Conservation (phyloP, 345 rosid species). For the Reutealis trisperma region DNA sequence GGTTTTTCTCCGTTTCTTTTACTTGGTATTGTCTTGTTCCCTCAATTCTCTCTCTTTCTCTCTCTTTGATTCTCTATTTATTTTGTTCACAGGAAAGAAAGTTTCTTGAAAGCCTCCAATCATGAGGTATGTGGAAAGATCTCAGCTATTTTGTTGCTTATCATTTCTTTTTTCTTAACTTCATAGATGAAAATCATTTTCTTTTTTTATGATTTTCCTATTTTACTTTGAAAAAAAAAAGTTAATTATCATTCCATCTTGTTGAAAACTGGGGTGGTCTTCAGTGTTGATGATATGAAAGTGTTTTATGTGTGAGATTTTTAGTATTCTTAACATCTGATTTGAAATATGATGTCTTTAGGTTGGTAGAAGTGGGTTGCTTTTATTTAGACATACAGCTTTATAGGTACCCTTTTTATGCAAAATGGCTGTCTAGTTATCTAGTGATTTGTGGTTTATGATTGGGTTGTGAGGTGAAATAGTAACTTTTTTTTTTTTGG, state of each 20-base stretch:
- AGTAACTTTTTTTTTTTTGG: no score
- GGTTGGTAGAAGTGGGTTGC: not conserved
- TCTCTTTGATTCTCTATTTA: not conserved
- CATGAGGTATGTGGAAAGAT: slow-evolving; percentile 10
- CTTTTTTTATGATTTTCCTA: no score
- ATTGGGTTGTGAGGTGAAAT: not conserved
- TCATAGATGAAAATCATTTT: not conserved
- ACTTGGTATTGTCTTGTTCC: no score
- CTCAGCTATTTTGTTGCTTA: not conserved
- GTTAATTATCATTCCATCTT: no score
- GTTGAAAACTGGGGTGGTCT: no score
- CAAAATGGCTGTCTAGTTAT: not conserved
- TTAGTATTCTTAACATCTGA: not conserved
- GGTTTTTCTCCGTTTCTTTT: no score
- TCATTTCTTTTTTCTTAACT: not conserved
- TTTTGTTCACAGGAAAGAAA: not conserved
- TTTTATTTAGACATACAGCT: not conserved
- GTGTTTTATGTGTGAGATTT: not conserved
- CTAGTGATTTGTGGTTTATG: not conserved
- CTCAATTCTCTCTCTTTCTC: not conserved
- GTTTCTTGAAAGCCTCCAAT: not conserved
- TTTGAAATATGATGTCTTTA: no score
- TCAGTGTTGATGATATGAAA: not conserved
- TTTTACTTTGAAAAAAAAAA: no score
- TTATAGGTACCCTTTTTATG: not conserved